These are phyloP conservation scores for Bipolaris gigantea DNA, from an alignment of 2,329 filamentous ascomycete genomes.

Conservation along the genomic window DNA sequence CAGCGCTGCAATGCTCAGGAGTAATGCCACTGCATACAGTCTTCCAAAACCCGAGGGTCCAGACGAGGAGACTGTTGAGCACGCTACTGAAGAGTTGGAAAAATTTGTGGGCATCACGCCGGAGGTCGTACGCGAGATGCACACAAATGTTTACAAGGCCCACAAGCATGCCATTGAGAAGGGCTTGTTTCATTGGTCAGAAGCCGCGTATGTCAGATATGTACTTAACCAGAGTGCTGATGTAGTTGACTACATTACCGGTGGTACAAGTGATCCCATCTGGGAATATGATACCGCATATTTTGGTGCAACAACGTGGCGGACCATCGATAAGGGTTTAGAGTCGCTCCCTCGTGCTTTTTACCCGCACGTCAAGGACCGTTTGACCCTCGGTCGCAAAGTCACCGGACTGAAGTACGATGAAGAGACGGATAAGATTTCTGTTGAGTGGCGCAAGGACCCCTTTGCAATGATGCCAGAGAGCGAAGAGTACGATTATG, in stretches of 20 bases:
- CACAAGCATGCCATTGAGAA: slow-evolving; percentile 58
- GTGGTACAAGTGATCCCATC: slow-evolving; percentile 51
- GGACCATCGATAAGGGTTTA: slow-evolving; percentile 65
- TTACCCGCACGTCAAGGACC: slow-evolving; percentile 61
- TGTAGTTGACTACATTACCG: slow-evolving; percentile 50
- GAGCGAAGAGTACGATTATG: slow-evolving; percentile 64
- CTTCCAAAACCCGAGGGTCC: slow-evolving; percentile 19
- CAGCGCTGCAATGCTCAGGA: slow-evolving; percentile 32
- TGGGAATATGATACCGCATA: slow-evolving; percentile 57
- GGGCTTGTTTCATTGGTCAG: slow-evolving; percentile 66
- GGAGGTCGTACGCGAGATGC: slow-evolving; percentile 45
- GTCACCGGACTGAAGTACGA: slow-evolving; percentile 61
- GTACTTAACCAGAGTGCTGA: slow-evolving; percentile 60
- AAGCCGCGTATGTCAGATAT: slow-evolving; percentile 64
- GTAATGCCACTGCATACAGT: slow-evolving; percentile 28
- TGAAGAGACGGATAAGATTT: slow-evolving; percentile 55
- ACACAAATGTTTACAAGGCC: slow-evolving; percentile 53
- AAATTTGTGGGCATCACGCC: slow-evolving; percentile 25
- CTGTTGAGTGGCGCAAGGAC: slow-evolving; percentile 59
- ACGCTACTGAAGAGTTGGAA: slow-evolving; percentile 24
- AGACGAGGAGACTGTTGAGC: slow-evolving; percentile 23
- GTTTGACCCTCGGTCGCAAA: slow-evolving; percentile 59
- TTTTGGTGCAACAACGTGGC: slow-evolving; percentile 62
- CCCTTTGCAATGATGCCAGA: slow-evolving; percentile 49
- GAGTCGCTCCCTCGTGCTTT: slow-evolving; percentile 65